Evolutionary conservation across 2,329 filamentous ascomycete species (phyloP), one percentile per base, ranked within the genome.

Genomic region (Diaporthe vaccinii): DNA sequence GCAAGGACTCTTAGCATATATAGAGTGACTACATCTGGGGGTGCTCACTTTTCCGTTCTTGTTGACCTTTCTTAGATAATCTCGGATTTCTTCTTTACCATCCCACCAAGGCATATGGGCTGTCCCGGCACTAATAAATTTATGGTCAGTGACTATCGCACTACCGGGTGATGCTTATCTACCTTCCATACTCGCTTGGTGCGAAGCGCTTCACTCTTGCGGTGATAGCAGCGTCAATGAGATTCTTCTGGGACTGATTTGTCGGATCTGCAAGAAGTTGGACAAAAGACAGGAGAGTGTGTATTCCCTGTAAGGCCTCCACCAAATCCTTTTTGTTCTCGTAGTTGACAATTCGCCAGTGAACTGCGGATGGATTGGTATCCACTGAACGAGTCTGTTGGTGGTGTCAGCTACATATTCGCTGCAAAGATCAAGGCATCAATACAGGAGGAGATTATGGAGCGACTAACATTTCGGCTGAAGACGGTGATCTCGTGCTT

Each of bases 181-280:
- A 88, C 86, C 82, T 82, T 31, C 80, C 83, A 77, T 88, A 93
- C 77, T 94, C 92, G 49, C 89, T 90, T 2, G 91, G 90, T 1
- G 92, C 86, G 79, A 91, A 92, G 9, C 90, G 86, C 78, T 88
- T 88, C 8, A 93, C 91, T 7, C 68, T 59, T 15, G 75, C 75
- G 14, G 84, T 83, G 53, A 91, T 85, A 9, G 89, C 86, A 0
- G 91, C 91, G 74, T 93, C 89, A 70, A 93, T 89, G 62, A 93
- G 82, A 44, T 86, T 86, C 75, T 85, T 86, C 78, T 93, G 91
- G 0, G 87, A 81, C n/a, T 81, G 80, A 44, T 84, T 78, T 0
- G 79, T 77, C 7, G 79, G 78, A 72, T 84, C 83, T 0, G 79
- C 78, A 2, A 84, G 79, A 1, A 82, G 76, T 7, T 84, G 77